These are phyloP conservation scores for Debaryomyces castellii DNA, from an alignment of 805 yeast species.

Conservation along the genomic window DNA sequence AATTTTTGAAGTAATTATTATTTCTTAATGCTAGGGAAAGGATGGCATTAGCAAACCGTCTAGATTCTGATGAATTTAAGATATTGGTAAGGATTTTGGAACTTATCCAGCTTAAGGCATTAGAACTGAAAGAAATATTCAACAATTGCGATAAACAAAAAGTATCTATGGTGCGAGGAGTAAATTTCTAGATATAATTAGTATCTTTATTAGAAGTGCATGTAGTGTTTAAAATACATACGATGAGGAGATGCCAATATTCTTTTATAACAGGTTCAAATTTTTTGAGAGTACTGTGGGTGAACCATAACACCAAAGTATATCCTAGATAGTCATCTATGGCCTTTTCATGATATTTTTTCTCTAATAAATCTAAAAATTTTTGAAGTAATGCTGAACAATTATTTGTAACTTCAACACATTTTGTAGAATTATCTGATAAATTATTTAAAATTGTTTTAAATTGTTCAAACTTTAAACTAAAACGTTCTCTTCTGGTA, in stretches of 20 bases:
- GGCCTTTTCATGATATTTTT: no score
- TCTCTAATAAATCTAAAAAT: neutral
- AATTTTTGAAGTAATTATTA: neutral
- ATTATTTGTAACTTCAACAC: neutral
- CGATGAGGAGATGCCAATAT: slow-evolving; percentile 9
- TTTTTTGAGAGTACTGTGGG: neutral
- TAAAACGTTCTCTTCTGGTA: neutral
- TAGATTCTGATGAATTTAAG: neutral
- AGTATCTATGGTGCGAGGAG: slow-evolving; percentile 1
- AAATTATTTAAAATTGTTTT: neutral
- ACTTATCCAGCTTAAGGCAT: slow-evolving; percentile 2
- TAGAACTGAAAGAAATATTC: neutral
- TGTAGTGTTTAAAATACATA: neutral
- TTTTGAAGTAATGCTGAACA: neutral
- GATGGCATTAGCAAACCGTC: slow-evolving; percentile 1
- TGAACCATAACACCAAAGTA: slow-evolving; percentile 2
- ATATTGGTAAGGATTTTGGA: slow-evolving; percentile 2
- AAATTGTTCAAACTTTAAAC: neutral
- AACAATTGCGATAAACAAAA: neutral
- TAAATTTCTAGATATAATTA: slow-evolving; percentile 4
- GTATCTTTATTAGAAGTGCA: neutral
- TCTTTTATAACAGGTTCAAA: neutral
- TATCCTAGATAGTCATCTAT: neutral
- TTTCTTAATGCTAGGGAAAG: neutral
- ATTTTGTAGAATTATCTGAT: neutral